Evolutionary conservation across 1,284 basidiomycete species (phyloP), one percentile per base, ranked within the genome.

Genomic region (Rhodotorula sp.): DNA sequence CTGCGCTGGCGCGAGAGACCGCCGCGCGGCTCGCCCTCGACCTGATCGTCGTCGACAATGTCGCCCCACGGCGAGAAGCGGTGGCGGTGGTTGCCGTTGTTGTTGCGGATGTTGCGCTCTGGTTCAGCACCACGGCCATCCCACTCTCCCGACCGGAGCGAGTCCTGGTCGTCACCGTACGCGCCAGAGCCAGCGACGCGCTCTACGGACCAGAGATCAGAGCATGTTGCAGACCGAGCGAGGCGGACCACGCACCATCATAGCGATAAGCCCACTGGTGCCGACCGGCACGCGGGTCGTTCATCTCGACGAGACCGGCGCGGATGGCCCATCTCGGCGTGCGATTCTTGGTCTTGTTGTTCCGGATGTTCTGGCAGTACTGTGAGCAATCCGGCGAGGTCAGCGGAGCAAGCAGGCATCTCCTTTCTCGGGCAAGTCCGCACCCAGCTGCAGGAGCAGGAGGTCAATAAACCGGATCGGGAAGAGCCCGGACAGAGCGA

Each of bases 251-350:
- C 52, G 17, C 19, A 76, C 75, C 73, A 27, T 77, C 75, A 66
- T 77, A 77, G 17, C 91, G 88, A 68, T 83, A 84, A 8, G 92
- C 90, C 93, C 93, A 97, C 78, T 92, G 90, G 60, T 89, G 91
- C 80, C 90, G 90, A 70, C 86, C 74, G 12, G 66, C 87, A 78
- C 89, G 86, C 72, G 89, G 88, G 79, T 92, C 89, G 77, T 88
- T 86, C 78, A 91, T 89, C 80, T 94, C 87, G 76, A 97, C 88
- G 61, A 97, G 88, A 49, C 93, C 93, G 80, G 91, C 92, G 72
- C 89, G 88, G 81, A 92, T 86, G 0, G 91, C 91, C 95, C 95
- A 98, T 80, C 96, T 93, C 23, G 95, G 95, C 34, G 94, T 97
- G 68, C 95, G 89, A 44, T 87, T 85, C 79, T 91, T 86, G 78